A percentile compares a stretch with the other conserved stretches of the same genome.
phyloP scores from a whole-genome alignment of 1,139 yeast species.

The Suhomyces bolitotheri region DNA sequence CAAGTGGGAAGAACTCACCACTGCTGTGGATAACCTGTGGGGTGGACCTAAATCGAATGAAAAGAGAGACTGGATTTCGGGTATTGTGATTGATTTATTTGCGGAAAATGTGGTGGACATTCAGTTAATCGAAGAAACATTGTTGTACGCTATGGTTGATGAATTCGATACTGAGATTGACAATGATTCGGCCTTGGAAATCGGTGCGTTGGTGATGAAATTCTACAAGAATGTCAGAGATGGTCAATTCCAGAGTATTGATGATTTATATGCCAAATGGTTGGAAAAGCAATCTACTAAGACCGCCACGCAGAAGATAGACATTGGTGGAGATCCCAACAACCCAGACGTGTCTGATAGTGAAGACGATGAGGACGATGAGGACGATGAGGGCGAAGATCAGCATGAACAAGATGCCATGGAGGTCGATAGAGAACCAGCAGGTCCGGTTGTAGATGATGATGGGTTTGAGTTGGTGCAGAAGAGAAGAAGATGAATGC shows the following conservation, averaged over 20 bases:
- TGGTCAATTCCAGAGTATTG: slow-evolving; percentile 55
- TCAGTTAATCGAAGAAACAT: slow-evolving; percentile 78
- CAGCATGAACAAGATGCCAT: slow-evolving; percentile 19
- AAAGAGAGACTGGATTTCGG: slow-evolving; percentile 53
- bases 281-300: slow-evolving; percentile 44
- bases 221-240: slow-evolving; percentile 64
- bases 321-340: slow-evolving; percentile 55
- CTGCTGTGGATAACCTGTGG: slow-evolving; percentile 96
- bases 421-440: slow-evolving; percentile 41
- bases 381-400: slow-evolving; percentile 32
- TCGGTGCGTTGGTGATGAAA: slow-evolving; percentile 66
- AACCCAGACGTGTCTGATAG: slow-evolving; percentile 57
- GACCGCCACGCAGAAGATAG: slow-evolving; percentile 28
- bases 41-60: slow-evolving; percentile 92
- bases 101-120: slow-evolving; percentile 67
- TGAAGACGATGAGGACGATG: slow-evolving; percentile 48
- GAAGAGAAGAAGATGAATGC: slow-evolving; percentile 49
- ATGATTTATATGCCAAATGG: slow-evolving; percentile 61
- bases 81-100: slow-evolving; percentile 51
- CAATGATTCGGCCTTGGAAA: slow-evolving; percentile 79
- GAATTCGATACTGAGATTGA: slow-evolving; percentile 89
- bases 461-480: slow-evolving; percentile 92
- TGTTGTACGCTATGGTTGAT: slow-evolving; percentile 88
- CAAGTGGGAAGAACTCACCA: slow-evolving; percentile 83
- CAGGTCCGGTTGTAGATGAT: slow-evolving; percentile 77